Base-by-base conservation (phyloP, 2,329 filamentous ascomycete species). In the Penicillium occitanis region DNA sequence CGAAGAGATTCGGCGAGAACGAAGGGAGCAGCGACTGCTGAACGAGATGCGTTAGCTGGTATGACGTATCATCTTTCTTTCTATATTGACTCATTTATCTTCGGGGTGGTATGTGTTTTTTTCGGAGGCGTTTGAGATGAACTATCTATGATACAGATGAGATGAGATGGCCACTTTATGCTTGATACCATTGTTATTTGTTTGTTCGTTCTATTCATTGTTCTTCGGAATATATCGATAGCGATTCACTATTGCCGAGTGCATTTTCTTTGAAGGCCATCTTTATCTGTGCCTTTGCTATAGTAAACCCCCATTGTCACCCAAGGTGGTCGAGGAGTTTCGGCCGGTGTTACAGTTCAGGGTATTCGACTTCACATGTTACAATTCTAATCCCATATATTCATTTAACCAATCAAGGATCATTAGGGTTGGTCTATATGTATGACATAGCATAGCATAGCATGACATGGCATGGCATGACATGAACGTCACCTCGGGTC, bases 1-100 rank as follows among this genome's bases (percentile, higher is more conserved):
- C 40, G 80, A 82, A 69, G 77, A 80, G 66, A 77, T 82, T 60
- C 73, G 81, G 70, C 74, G 74, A 62, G 79, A 81, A 66, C 70
- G 71, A 65, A 79, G 77, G 67, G 71, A 71, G 64, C 73, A 72
- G 66, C 22, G 35, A 13, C 25, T 37, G 11, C 5, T 64, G n/a
- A 37, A 40, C 25, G 46, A 44, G 33, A 40, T 33, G 28, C 30
- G 25, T 35, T 44, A 48, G 30, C 44, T 53, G 4, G 28, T 63
- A 44, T 46, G 57, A 60, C 17, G 3, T 7, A 28, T n/a, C 57
- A 17, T 10, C 28, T 42, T 60, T 44, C 57, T 60, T 60, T 22
- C 17, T 14, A 46, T 60, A 19, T 60, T 33, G 40, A 57, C n/a
- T 40, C 33, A 17, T 57, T 55, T 57, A 57, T 33, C 33, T 17